A percentile compares a stretch with the other conserved stretches of the same genome.
These are phyloP conservation scores for Diutina sp. DNA, from an alignment of 1,139 yeast species.

Conservation along the genomic window DNA sequence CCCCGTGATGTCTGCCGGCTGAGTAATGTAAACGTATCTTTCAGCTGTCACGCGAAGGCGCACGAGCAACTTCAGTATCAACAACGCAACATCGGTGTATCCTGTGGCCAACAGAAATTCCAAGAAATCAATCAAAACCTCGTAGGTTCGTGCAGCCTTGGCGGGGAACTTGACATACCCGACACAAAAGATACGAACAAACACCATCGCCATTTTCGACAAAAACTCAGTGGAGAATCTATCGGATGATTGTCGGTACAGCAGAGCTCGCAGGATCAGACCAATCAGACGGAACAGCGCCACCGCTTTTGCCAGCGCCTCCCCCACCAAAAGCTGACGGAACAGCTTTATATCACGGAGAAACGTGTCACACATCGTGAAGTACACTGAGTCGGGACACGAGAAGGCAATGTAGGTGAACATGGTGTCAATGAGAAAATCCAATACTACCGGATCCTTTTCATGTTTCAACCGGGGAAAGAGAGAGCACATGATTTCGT, in stretches of 20 bases:
- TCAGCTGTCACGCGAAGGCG: constrained; percentile 42
- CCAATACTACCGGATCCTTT: constrained; percentile 20
- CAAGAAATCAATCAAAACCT: background rate
- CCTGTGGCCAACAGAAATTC: background rate
- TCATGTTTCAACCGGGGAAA: constrained; percentile 16
- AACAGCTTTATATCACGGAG: background rate
- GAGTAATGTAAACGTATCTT: constrained; percentile 33
- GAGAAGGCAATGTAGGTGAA: background rate
- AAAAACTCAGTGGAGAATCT: background rate
- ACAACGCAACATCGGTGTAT: constrained; percentile 21
- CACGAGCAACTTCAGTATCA: constrained; percentile 39
- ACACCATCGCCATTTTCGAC: background rate
- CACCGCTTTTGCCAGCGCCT: background rate
- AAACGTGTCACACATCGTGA: background rate
- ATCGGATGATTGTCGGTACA: background rate
- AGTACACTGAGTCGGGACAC: background rate
- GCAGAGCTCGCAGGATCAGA: background rate
- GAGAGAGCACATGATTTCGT: constrained; percentile 19
- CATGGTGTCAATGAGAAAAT: constrained; percentile 13
- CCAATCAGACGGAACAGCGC: background rate
- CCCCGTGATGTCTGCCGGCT: constrained; percentile 56
- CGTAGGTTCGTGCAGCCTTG: background rate
- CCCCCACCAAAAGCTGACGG: background rate
- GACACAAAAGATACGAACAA: background rate
- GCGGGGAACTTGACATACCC: background rate